Percentiles rank a stretch among this genome's conserved stretches.
These are phyloP conservation scores for Trichoderma sp. DNA, from an alignment of 2,329 filamentous ascomycete genomes.

Conservation along the genomic window DNA sequence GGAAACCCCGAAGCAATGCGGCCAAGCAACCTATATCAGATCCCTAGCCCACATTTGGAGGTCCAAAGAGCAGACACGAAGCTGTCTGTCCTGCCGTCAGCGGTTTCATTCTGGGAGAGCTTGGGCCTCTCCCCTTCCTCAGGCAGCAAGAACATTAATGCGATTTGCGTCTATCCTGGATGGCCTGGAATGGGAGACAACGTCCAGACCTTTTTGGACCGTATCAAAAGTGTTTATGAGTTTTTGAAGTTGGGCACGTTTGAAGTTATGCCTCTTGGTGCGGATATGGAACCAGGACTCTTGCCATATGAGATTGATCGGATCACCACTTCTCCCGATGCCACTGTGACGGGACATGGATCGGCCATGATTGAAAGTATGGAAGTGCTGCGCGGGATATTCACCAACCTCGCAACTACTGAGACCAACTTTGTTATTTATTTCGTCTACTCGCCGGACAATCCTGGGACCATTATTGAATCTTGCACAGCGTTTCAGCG, in stretches of 20 bases:
- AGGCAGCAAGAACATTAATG: constrained; percentile 69
- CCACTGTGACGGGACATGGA: constrained; percentile 43
- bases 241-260: constrained; percentile 71
- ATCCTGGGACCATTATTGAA: constrained; percentile 63
- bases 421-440: constrained; percentile 72
- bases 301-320: constrained; percentile 53
- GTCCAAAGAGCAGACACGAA: constrained; percentile 68
- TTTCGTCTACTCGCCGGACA: constrained; percentile 69
- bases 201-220: constrained; percentile 64
- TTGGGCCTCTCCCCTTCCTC: constrained; percentile 72
- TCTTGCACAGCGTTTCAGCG: constrained; percentile 73
- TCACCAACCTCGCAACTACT: constrained; percentile 44
- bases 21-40: constrained; percentile 58
- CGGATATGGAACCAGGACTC: constrained; percentile 46
- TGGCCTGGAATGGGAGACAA: constrained; percentile 63
- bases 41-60: constrained; percentile 70
- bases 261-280: constrained; percentile 48
- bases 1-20: constrained; percentile 48
- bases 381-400: constrained; percentile 48
- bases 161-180: constrained; percentile 70
- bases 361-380: constrained; percentile 52
- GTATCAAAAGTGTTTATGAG: constrained; percentile 72
- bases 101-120: constrained; percentile 79
- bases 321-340: constrained; percentile 44
- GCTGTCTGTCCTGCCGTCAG: constrained; percentile 73